Conservation (phyloP, 2,329 filamentous ascomycete species). For the Tolypocladium nubicola region DNA sequence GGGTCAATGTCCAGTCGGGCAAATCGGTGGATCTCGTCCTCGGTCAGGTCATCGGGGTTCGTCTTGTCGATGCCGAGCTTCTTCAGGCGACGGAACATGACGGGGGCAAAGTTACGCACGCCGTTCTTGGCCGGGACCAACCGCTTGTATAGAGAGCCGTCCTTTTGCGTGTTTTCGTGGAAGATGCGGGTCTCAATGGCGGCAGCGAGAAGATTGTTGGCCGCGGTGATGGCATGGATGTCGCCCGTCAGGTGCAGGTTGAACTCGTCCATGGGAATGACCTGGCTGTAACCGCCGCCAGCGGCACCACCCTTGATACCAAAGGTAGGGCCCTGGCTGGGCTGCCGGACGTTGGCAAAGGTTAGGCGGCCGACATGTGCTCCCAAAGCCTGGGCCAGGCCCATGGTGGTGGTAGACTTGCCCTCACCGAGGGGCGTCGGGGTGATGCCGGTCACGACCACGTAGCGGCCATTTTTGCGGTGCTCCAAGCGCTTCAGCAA, state of each 20-base stretch:
- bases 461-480: slow-evolving; percentile 78
- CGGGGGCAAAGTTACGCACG: slow-evolving; percentile 71
- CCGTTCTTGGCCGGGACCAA: slow-evolving; percentile 86
- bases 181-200: slow-evolving; percentile 98
- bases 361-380: slow-evolving; percentile 79
- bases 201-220: slow-evolving; percentile 92
- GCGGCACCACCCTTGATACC: slow-evolving; percentile 98
- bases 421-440: slow-evolving; percentile 94
- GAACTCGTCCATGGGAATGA: slow-evolving; percentile 99
- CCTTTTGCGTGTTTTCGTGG: slow-evolving; percentile 92
- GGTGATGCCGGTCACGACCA: slow-evolving; percentile 91
- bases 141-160: slow-evolving; percentile 75
- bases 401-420: slow-evolving; percentile 97
- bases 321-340: slow-evolving; percentile 94
- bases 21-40: slow-evolving; percentile 79
- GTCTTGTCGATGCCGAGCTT: slow-evolving; percentile 96
- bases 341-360: slow-evolving; percentile 95
- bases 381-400: slow-evolving; percentile 83
- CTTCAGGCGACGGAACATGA: slow-evolving; percentile 89
- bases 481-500: slow-evolving; percentile 78
- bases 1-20: slow-evolving; percentile 95
- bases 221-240: slow-evolving; percentile 93
- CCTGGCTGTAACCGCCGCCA: slow-evolving; percentile 95
- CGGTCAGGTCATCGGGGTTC: slow-evolving; percentile 78
- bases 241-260: slow-evolving; percentile 96